Conservation (phyloP, 1,284 basidiomycete species). For the Marasmius oreades region DNA sequence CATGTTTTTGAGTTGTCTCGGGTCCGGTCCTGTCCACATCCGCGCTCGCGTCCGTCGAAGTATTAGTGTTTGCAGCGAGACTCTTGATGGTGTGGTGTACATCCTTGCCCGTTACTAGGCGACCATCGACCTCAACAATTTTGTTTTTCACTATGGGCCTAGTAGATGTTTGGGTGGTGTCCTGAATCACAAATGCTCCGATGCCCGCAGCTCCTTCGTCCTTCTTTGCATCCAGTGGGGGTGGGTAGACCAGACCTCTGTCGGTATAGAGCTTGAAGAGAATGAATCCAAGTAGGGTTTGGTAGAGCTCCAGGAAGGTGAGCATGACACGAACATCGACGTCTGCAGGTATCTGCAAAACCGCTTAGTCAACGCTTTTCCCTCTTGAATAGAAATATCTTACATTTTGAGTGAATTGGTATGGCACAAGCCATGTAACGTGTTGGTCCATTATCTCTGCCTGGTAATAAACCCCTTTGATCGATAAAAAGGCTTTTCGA, state of each 20-base stretch:
- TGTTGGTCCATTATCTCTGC: conserved; percentile 92
- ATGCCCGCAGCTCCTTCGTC: conserved; percentile 90
- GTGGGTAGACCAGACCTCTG: conserved; percentile 90
- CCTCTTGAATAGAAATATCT: conserved; percentile 21
- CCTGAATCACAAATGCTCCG: conserved; percentile 84
- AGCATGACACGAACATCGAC: conserved; percentile 98
- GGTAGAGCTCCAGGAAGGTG: conserved; percentile 98
- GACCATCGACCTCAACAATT: conserved; percentile 49
- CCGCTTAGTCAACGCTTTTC: conserved; percentile 11
- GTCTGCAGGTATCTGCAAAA: conserved; percentile 81
- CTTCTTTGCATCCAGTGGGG: conserved; percentile 81
- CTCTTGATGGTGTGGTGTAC: conserved; percentile 73
- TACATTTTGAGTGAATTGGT: conserved; percentile 96
- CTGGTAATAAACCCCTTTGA: conserved; percentile 99
- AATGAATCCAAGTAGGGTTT: conserved; percentile 93
- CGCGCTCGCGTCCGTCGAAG: conserved; percentile 28
- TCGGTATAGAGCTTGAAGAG: conserved; percentile 99
- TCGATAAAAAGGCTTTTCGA: conserved; percentile 92
- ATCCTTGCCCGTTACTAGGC: conserved; percentile 62
- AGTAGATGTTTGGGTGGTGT: conserved; percentile 33
- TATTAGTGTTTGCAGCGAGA: conserved; percentile 39
- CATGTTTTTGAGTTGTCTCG: conserved; percentile 32
- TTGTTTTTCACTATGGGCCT: conserved; percentile 34
- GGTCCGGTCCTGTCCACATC: conserved; percentile 39
- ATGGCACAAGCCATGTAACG: conserved; percentile 96